These are phyloP conservation scores for Dalbergia oliveri DNA, from an alignment of 306 rosid species.

Conservation along the genomic window DNA sequence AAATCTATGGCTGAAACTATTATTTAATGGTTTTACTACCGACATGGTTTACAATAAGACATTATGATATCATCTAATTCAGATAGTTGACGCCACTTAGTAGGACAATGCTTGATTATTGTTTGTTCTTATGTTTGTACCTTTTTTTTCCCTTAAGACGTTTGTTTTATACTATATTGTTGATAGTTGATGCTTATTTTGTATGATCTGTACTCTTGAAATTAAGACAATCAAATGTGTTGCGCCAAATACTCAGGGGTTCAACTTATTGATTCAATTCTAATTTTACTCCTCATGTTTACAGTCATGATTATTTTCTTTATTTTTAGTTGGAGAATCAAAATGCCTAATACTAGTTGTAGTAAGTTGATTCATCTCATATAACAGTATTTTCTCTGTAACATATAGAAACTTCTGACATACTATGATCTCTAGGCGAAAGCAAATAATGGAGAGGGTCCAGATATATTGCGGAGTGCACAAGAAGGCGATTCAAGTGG, in stretches of 20 bases:
- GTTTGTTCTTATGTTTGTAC: neutral
- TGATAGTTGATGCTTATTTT: slow-evolving; percentile 17
- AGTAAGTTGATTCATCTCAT: slow-evolving; percentile 18
- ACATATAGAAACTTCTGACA: slow-evolving; percentile 30
- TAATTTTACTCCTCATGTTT: neutral
- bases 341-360: neutral
- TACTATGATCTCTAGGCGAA: slow-evolving; percentile 70
- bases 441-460: slow-evolving; percentile 99
- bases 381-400: slow-evolving; percentile 20
- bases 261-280: slow-evolving; percentile 23
- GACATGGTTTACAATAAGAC: too few species aligned
- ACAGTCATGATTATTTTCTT: slow-evolving; percentile 3
- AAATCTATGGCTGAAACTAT: too few species aligned
- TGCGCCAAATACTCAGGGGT: slow-evolving; percentile 22
- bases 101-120: too few species aligned
- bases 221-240: slow-evolving; percentile 16
- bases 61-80: too few species aligned
- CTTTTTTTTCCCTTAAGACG: neutral
- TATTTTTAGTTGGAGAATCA: slow-evolving; percentile 37
- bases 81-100: too few species aligned
- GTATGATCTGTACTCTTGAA: slow-evolving; percentile 27
- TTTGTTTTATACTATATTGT: slow-evolving; percentile 10
- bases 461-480: slow-evolving; percentile 83
- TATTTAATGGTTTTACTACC: too few species aligned
- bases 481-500: slow-evolving; percentile 86